Base-by-base conservation (phyloP, 2,329 filamentous ascomycete genomes). In the Microdochium nivale region DNA sequence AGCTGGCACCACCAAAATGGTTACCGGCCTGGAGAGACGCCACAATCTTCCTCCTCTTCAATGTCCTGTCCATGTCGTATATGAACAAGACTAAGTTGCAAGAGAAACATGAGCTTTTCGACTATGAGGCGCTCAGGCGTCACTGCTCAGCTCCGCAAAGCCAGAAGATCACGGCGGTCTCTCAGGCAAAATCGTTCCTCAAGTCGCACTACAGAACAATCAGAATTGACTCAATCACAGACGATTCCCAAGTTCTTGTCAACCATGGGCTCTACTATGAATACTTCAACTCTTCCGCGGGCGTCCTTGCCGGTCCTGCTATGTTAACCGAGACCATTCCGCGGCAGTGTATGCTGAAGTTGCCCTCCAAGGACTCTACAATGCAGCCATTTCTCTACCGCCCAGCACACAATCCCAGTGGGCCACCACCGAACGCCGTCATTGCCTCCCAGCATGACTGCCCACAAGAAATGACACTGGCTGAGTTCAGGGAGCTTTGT, bases 401-500 rank as follows among this genome's bases (percentile, higher is more conserved):
- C 3, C 59, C 67, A 1, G 54, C 59, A 1, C 23, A 50, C 0
- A 35, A 30, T 0, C 60, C 62, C 0, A 55, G 63, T 48, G 70
- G 64, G 1, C 51, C 58, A 0, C 49, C 61, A 0, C 67, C 77
- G 0, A 87, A 87, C 52, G 56, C 68, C 0, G 73, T 79, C 0
- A 70, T 86, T 13, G 71, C 81, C 0, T 62, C 59, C 1, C 77
- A 81, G 52, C 63, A 57, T 0, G 49, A 61, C 0, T 83, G 79
- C 48, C 79, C 81, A 0, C 11, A 52, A 0, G 58, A 72, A 23
- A 65, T 86, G 51, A 68, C 74, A 0, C 53, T 80, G 0, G 72
- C 75, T 0, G 80, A 86, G 50, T 84, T 73, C 59, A 76, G 78
- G 49, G 67, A 72, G 0, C 71, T 84, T n/a, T 67, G 70, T 0